phyloP scores from a whole-genome alignment of 1,284 basidiomycete genomes.

The Ustilago hordei region DNA sequence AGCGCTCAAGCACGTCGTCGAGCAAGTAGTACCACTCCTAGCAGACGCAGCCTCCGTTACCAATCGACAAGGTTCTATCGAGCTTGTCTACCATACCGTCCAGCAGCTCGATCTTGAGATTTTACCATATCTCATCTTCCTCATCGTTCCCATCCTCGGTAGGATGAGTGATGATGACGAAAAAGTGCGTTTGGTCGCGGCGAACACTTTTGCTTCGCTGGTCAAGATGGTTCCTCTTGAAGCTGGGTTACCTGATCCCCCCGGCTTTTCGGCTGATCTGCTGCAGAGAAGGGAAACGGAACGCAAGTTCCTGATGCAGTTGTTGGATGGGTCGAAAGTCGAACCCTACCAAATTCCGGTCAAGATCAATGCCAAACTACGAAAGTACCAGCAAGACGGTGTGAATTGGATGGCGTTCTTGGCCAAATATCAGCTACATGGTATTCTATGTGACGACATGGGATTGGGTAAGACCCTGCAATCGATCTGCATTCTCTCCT shows the following conservation, averaged over 20 bases:
- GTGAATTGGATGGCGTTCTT: constrained; percentile 99
- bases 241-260: constrained; percentile 93
- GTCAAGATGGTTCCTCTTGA: constrained; percentile 99
- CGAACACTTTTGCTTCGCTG: constrained; percentile 96
- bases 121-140: constrained; percentile 95
- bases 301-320: constrained; percentile 89
- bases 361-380: constrained; percentile 89
- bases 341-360: constrained; percentile 90
- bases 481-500: constrained; percentile 95
- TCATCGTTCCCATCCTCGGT: constrained; percentile 94
- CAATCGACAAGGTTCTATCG: constrained; percentile 89
- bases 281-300: constrained; percentile 81
- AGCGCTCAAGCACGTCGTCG: constrained; percentile 88
- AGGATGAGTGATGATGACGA: constrained; percentile 97
- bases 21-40: constrained; percentile 85
- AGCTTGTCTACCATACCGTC: constrained; percentile 87
- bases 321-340: constrained; percentile 83
- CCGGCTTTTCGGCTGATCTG: constrained; percentile 90
- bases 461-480: constrained; percentile 98
- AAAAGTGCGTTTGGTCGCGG: constrained; percentile 88
- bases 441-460: constrained; percentile 99
- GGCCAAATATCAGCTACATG: constrained; percentile 85
- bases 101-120: constrained; percentile 92
- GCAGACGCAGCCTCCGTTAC: constrained; percentile 82
- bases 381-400: constrained; percentile 97